phyloP scores from a whole-genome alignment of 495 filamentous ascomycete genomes.

The Penicillium coffeae region DNA sequence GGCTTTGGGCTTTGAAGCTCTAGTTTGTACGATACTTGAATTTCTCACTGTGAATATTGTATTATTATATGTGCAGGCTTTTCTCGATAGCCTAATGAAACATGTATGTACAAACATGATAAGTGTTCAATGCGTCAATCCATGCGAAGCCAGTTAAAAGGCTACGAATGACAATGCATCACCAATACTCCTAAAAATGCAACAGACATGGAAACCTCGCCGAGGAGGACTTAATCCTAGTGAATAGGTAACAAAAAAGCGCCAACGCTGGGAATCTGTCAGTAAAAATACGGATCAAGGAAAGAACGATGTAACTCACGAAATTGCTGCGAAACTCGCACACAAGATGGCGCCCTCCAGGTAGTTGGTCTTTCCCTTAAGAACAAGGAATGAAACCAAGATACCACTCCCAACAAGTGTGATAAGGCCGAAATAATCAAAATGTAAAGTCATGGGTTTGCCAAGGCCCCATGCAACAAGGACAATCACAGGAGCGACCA shows the following conservation, averaged over 20 bases:
- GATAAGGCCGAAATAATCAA: constrained; percentile 88
- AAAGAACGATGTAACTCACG: constrained; percentile 17
- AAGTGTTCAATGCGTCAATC: not conserved
- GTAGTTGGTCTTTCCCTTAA: constrained; percentile 86
- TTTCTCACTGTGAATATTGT: too few species aligned
- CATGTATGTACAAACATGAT: not conserved
- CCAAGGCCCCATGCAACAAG: constrained; percentile 80
- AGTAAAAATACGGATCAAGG: not conserved
- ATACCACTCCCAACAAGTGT: constrained; percentile 81
- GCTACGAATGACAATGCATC: too few species aligned
- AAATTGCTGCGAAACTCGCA: constrained; percentile 68
- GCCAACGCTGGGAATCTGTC: constrained; percentile 6
- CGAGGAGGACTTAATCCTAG: not conserved
- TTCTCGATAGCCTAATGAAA: not conserved
- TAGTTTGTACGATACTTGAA: too few species aligned
- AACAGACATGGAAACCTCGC: too few species aligned
- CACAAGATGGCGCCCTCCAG: constrained; percentile 79
- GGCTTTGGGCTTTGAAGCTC: too few species aligned
- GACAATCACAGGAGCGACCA: constrained; percentile 83
- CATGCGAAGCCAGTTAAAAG: not conserved
- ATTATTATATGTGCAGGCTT: too few species aligned
- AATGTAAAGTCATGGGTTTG: constrained; percentile 83
- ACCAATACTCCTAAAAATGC: not conserved
- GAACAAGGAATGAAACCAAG: constrained; percentile 81
- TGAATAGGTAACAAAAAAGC: constrained; percentile 8